Base-by-base conservation (phyloP, 306 rosid species). In the Vicia villosa region DNA sequence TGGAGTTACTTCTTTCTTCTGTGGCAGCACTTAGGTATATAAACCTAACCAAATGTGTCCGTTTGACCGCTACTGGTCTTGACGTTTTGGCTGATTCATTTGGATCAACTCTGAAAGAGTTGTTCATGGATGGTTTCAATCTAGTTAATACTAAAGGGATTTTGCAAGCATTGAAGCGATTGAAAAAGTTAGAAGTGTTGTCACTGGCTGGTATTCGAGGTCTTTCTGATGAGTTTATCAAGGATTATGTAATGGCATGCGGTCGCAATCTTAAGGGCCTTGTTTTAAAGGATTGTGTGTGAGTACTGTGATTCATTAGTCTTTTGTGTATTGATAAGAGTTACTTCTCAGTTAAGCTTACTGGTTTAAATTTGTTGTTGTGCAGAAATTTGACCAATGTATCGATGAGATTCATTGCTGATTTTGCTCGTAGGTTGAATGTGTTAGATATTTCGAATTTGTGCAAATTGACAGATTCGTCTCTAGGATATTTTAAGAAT, bases 21-120 rank as follows among this genome's bases (percentile, higher is more conserved):
- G 80, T 84, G 34, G 86, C 97, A 10, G 80, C 30, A 32, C 83
- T 94, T 75, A 78, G 89, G 78, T 91, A 95, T 2, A 62, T 94
- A 65, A 85, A 94, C 83, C 79, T 94, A 70, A 87, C 92, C 81
- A 92, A 87, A 77, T 94, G 97, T 80, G 86, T 96, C 80, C 85
- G 87, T 69, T 90, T 94, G 80, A 83, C 96, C 38, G 63, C 68
- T 80, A 60, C 69, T 28, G 70, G 95, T 78, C 60, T 90, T 1
- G 6, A 59, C 50, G 47, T 66, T 70, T 63, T 94, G 72, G 92
- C 95, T 3, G 58, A 84, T 51, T 80, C 92, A 21, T 74, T 90
- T 24, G 97, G 94, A 74, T 80, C 87, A 56, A 36, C 57, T 60
- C 71, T 94, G 75, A 91, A 80, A 81, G 93, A 91, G 77, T 70